These are phyloP conservation scores for Nakataea oryzae DNA, from an alignment of 2,329 filamentous ascomycete genomes.

Conservation along the genomic window DNA sequence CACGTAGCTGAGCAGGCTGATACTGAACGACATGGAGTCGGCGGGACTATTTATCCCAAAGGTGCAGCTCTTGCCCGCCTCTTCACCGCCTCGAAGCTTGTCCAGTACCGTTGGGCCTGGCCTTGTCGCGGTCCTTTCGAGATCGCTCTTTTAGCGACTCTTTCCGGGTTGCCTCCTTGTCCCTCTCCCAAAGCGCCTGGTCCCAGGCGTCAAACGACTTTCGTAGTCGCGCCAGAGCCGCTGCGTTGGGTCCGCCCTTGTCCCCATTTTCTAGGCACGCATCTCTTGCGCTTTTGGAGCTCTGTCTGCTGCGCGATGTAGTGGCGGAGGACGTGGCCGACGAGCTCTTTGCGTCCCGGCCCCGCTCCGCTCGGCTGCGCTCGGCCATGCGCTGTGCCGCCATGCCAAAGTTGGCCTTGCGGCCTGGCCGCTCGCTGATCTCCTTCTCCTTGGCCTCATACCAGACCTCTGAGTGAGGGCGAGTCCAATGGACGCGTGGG, in stretches of 20 bases:
- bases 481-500: slow-evolving; percentile 36
- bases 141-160: neutral
- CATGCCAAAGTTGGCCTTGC: slow-evolving; percentile 41
- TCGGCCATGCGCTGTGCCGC: slow-evolving; percentile 26
- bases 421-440: slow-evolving; percentile 33
- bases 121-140: neutral
- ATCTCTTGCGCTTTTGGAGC: neutral
- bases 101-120: neutral
- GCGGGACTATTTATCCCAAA: too few relatives aligned
- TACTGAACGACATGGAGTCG: neutral
- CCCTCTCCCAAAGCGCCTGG: slow-evolving; percentile 1
- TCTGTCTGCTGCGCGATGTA: neutral
- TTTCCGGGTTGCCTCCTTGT: slow-evolving; percentile 3
- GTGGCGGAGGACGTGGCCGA: neutral
- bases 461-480: slow-evolving; percentile 33
- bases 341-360: neutral
- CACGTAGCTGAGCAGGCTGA: too few relatives aligned
- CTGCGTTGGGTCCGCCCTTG: slow-evolving; percentile 21
- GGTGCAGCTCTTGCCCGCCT: neutral
- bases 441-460: slow-evolving; percentile 35
- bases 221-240: slow-evolving; percentile 21
- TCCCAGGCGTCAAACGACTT: slow-evolving; percentile 1
- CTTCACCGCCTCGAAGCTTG: neutral
- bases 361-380: slow-evolving; percentile 11
- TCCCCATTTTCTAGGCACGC: slow-evolving; percentile 5